These are phyloP conservation scores for Saturnispora silvae DNA, from an alignment of 805 yeast species.

Conservation along the genomic window DNA sequence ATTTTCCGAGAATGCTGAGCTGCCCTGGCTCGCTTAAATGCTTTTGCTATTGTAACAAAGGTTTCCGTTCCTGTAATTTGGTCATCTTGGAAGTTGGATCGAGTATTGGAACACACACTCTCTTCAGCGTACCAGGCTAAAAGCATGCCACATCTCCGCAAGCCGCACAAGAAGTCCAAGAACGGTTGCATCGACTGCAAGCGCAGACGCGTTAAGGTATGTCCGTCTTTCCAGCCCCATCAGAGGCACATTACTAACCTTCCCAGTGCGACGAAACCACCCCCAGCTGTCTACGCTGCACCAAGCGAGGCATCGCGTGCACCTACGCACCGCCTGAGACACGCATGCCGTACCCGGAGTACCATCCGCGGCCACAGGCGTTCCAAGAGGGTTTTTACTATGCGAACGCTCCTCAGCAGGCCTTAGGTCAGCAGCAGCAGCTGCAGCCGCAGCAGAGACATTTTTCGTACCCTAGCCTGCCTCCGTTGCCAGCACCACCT, in stretches of 20 bases:
- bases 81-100: no score
- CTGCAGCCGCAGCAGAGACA: no score
- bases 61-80: no score
- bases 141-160: conserved; percentile 9
- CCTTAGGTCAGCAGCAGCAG: no score
- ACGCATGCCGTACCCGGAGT: background rate
- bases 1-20: no score
- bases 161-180: conserved; percentile 13
- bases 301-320: conserved; percentile 11
- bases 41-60: no score
- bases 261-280: conserved; percentile 14
- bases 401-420: background rate
- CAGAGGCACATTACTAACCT: background rate
- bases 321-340: conserved; percentile 3
- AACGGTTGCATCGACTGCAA: conserved; percentile 15
- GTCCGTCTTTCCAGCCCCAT: background rate
- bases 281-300: conserved; percentile 13
- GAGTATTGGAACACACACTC: no score
- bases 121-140: no score
- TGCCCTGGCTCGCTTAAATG: no score
- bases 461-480: no score
- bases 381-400: background rate
- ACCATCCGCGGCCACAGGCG: background rate
- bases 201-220: conserved; percentile 12
- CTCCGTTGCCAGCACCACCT: no score